Evolutionary conservation across 2,329 filamentous ascomycete genomes (phyloP), one percentile per base, ranked within the genome.

Genomic region (Alternaria gaisen): DNA sequence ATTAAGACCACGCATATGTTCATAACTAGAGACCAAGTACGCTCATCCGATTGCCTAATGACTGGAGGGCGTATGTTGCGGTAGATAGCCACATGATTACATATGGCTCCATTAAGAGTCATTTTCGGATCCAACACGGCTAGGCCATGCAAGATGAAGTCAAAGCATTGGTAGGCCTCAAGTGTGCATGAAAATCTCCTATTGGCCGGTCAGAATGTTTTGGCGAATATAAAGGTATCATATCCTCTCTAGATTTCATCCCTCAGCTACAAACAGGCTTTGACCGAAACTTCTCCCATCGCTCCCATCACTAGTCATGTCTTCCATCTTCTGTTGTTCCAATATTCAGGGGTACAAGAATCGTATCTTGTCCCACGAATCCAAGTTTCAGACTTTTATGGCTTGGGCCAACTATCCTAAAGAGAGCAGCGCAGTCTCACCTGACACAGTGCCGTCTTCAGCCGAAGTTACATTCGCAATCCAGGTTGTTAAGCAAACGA

Each of bases 401-500:
- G 18, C 10, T 9, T 82, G 79, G 79, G 77, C 74, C 1, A 36
- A 34, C 0, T 77, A 64, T 26, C 75, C 74, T 11, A 70, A 58
- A 43, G 61, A 57, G 5, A 59, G 44, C 34, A 36, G 12, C 28
- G 47, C 38, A 34, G 44, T 43, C 4, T 43, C 41, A 6, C 26
- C 44, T 10, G 42, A 18, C 2, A 36, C 42, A 0, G 9, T 9
- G 9, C 34, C 43, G 8, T 4, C 24, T 7, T 16, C 59, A 3
- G 24, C 16, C 22, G 6, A 20, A 22, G 0, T 40, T 0, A 36
- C 55, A 58, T 63, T 67, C 43, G 80, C 68, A 16, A 65, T 84
- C 3, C 81, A 84, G 67, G 66, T 83, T 3, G 80, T 83, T 22
- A 73, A 71, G 3, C 82, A 83, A 71, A 72, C 82, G 63, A 83